These are phyloP conservation scores for Backusella liffmaniae DNA, from an alignment of 192 early-diverging fungal genomes.

Conservation along the genomic window DNA sequence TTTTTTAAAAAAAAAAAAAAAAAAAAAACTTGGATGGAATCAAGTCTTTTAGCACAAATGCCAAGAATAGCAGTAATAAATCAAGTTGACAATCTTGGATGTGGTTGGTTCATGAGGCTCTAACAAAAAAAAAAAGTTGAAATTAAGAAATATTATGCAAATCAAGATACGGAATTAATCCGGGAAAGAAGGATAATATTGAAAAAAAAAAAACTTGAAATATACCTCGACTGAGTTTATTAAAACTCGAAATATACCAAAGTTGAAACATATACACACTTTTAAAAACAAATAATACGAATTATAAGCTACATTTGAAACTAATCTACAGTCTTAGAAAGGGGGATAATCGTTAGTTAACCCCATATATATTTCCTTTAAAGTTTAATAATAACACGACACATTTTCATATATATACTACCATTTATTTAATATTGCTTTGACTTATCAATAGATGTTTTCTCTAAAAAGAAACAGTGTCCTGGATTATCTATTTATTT, in stretches of 20 bases:
- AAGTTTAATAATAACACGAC: background rate
- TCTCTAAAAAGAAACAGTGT: background rate
- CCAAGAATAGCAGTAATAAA: background rate
- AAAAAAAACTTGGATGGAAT: no score
- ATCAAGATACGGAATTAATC: background rate
- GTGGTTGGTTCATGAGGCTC: background rate
- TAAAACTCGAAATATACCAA: background rate
- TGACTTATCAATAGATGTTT: background rate
- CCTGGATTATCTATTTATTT: background rate
- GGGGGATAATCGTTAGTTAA: background rate
- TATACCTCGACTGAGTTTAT: background rate
- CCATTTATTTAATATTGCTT: background rate
- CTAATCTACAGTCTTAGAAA: background rate
- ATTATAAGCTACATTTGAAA: conserved; percentile 1
- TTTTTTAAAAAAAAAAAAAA: background rate
- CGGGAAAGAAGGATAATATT: background rate
- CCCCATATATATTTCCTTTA: background rate
- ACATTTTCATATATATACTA: background rate
- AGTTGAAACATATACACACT: background rate
- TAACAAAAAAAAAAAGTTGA: background rate
- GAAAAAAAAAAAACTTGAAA: background rate
- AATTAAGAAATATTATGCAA: background rate
- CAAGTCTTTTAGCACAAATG: no score
- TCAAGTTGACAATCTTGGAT: background rate
- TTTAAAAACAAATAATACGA: background rate